Percentiles rank a stretch among this genome's conserved stretches.
phyloP scores from a whole-genome alignment of 306 rosid genomes.

The Lathyrus sativus region DNA sequence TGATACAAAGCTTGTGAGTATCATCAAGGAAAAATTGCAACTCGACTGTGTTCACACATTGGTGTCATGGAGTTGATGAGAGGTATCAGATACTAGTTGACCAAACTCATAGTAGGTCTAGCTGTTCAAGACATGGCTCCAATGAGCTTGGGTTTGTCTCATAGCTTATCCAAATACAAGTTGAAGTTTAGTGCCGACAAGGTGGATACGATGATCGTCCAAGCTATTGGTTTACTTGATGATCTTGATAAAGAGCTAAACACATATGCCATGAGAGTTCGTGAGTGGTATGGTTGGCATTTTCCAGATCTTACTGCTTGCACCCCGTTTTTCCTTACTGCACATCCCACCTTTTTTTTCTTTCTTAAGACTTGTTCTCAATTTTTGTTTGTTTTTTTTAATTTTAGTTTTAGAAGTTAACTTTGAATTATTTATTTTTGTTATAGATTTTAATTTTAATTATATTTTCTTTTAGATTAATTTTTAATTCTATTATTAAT shows the following conservation, averaged over 20 bases:
- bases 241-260: slow-evolving; percentile 95
- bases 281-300: slow-evolving; percentile 99
- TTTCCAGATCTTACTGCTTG: slow-evolving; percentile 97
- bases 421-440: too few species aligned
- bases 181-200: slow-evolving; percentile 95
- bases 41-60: slow-evolving; percentile 79
- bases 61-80: slow-evolving; percentile 92
- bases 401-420: too few species aligned
- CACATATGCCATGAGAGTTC: slow-evolving; percentile 95
- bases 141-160: slow-evolving; percentile 95
- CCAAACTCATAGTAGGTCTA: slow-evolving; percentile 75
- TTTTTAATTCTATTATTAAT: too few species aligned
- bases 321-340: too few species aligned
- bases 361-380: too few species aligned
- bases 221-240: slow-evolving; percentile 96
- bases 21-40: slow-evolving; percentile 90
- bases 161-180: slow-evolving; percentile 85
- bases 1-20: slow-evolving; percentile 84
- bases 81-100: slow-evolving; percentile 81
- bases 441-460: too few species aligned
- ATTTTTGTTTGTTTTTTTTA: too few species aligned
- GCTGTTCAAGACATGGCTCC: slow-evolving; percentile 93
- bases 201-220: slow-evolving; percentile 97
- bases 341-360: too few species aligned
- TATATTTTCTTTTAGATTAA: too few species aligned